phyloP scores from a whole-genome alignment of 2,329 filamentous ascomycete genomes.

The Cadophora sp. region DNA sequence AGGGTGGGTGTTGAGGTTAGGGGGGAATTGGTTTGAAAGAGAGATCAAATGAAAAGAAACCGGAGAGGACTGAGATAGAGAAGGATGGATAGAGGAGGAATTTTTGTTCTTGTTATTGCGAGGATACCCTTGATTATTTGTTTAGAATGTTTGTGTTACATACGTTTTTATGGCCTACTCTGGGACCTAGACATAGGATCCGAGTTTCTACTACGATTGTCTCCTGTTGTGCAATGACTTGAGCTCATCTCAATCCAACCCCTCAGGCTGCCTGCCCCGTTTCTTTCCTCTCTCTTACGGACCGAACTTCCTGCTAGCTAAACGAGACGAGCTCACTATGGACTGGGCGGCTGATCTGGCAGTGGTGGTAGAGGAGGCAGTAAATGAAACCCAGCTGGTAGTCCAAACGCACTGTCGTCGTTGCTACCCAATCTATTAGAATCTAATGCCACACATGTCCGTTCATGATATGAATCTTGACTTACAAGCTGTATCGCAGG shows the following conservation, averaged over 20 bases:
- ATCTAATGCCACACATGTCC: not conserved
- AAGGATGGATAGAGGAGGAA: not conserved
- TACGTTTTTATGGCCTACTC: not conserved
- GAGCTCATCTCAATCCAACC: no score
- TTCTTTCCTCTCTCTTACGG: no score
- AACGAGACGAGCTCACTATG: not conserved
- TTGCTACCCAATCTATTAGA: not conserved
- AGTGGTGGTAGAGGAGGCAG: not conserved
- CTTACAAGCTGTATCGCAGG: not conserved
- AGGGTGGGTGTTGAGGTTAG: slow-evolving; percentile 18
- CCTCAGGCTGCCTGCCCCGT: no score
- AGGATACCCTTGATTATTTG: slow-evolving; percentile 1
- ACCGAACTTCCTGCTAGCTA: not conserved
- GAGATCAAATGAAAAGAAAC: no score
- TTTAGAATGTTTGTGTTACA: not conserved
- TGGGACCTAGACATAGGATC: not conserved
- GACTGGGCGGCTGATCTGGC: not conserved
- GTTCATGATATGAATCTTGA: not conserved
- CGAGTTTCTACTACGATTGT: not conserved
- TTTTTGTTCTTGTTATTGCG: not conserved
- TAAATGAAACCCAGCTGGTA: not conserved
- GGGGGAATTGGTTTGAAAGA: slow-evolving; percentile 15
- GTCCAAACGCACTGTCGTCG: not conserved
- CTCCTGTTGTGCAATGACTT: no score
- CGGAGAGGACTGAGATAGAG: no score